phyloP scores from a whole-genome alignment of 2,329 filamentous ascomycete species.

The Claviceps sp. region DNA sequence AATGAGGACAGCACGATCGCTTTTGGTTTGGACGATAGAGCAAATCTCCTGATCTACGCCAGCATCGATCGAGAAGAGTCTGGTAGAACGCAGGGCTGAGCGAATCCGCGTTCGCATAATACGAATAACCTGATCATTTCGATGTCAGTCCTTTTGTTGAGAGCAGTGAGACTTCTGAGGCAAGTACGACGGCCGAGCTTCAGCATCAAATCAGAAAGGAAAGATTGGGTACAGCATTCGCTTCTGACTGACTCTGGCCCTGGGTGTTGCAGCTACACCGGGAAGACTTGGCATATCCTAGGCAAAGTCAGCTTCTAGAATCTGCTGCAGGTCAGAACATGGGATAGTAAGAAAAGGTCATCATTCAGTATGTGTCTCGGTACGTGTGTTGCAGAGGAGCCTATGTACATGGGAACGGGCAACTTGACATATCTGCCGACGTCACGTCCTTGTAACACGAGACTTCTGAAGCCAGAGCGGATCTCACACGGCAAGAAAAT shows the following conservation, averaged over 20 bases:
- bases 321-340: slow-evolving; percentile 5
- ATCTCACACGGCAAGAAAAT: neutral
- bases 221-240: slow-evolving; percentile 10
- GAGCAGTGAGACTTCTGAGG: neutral
- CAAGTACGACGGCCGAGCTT: neutral
- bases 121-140: slow-evolving; percentile 47
- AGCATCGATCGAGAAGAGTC: slow-evolving; percentile 57
- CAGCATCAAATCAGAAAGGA: neutral
- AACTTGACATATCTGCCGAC: neutral
- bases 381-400: neutral
- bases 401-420: neutral
- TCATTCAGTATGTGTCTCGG: neutral
- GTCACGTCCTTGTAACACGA: neutral
- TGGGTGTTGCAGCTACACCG: slow-evolving; percentile 38
- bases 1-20: slow-evolving; percentile 83
- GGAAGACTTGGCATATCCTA: slow-evolving; percentile 39
- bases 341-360: too few relatives aligned
- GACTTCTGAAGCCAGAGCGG: neutral
- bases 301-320: neutral
- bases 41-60: slow-evolving; percentile 59
- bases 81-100: slow-evolving; percentile 59
- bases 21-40: slow-evolving; percentile 69
- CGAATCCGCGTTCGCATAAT: slow-evolving; percentile 50
- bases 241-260: slow-evolving; percentile 38
- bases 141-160: slow-evolving; percentile 16